These are phyloP conservation scores for Gautieria morchelliformis DNA, from an alignment of 768 basidiomycete species.

Conservation along the genomic window DNA sequence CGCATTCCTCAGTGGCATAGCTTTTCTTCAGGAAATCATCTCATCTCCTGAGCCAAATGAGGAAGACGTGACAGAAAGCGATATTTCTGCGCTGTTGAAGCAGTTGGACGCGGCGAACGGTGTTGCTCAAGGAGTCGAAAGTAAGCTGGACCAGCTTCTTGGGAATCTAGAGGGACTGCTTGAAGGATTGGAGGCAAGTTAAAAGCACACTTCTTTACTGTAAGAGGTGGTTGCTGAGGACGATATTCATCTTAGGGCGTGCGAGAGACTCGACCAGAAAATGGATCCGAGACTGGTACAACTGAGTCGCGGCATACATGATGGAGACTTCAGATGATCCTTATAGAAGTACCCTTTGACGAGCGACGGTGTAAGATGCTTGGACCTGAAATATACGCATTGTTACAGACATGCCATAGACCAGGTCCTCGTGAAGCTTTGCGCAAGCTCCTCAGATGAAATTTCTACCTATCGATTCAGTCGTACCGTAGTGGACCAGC, in stretches of 20 bases:
- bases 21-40: background rate
- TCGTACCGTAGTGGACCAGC: no score
- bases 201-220: background rate
- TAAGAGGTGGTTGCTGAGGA: background rate
- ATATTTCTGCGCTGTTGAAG: slow-evolving; percentile 42
- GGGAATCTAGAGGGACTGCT: slow-evolving; percentile 23
- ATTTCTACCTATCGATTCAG: no score
- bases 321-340: no score
- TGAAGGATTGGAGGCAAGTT: background rate
- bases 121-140: slow-evolving; percentile 53
- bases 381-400: no score
- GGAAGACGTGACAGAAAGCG: slow-evolving; percentile 27
- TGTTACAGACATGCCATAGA: no score
- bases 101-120: slow-evolving; percentile 48
- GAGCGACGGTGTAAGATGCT: no score
- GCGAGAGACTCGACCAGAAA: no score
- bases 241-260: background rate
- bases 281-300: no score
- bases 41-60: background rate
- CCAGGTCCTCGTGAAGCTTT: no score
- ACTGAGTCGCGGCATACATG: no score
- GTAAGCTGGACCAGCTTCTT: slow-evolving; percentile 51
- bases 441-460: no score
- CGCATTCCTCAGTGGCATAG: background rate
- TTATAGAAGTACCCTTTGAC: no score